phyloP scores from a whole-genome alignment of 768 basidiomycete species.

The Calocera cornea region DNA sequence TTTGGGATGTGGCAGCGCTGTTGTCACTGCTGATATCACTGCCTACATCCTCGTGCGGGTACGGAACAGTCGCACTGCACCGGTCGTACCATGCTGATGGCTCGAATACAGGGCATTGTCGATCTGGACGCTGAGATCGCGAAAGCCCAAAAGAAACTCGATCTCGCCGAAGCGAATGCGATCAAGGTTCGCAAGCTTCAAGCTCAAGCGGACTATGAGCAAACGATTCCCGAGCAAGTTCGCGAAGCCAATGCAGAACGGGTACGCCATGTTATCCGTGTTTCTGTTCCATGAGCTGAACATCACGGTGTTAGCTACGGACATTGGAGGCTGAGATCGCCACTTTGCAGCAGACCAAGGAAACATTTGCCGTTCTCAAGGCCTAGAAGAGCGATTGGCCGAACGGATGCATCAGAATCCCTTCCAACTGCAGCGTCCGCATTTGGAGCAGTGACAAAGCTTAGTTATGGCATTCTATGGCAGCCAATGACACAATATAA shows the following conservation, averaged over 20 bases:
- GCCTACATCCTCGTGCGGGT: slow-evolving; percentile 80
- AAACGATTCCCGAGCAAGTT: slow-evolving; percentile 67
- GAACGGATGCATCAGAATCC: too few species aligned
- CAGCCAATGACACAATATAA: neutral
- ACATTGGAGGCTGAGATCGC: slow-evolving; percentile 69
- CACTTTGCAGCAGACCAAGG: slow-evolving; percentile 53
- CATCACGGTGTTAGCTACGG: slow-evolving; percentile 42
- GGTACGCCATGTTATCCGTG: slow-evolving; percentile 33
- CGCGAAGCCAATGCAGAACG: slow-evolving; percentile 64
- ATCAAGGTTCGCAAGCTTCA: slow-evolving; percentile 66
- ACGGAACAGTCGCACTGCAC: too few species aligned
- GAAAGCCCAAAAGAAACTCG: slow-evolving; percentile 83
- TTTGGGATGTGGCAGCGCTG: slow-evolving; percentile 71
- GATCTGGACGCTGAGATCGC: slow-evolving; percentile 77
- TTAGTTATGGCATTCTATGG: neutral
- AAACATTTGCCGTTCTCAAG: slow-evolving; percentile 62
- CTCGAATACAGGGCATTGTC: slow-evolving; percentile 56
- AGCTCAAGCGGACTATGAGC: slow-evolving; percentile 60
- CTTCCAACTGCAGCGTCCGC: too few species aligned
- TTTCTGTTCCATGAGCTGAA: slow-evolving; percentile 7
- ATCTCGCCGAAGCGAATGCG: slow-evolving; percentile 50
- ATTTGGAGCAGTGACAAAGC: neutral
- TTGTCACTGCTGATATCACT: slow-evolving; percentile 59
- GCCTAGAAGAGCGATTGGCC: slow-evolving; percentile 14
- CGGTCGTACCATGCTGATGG: neutral